These are phyloP conservation scores for Euphorbia corollata DNA, from an alignment of 441 rosid genomes.

Conservation along the genomic window DNA sequence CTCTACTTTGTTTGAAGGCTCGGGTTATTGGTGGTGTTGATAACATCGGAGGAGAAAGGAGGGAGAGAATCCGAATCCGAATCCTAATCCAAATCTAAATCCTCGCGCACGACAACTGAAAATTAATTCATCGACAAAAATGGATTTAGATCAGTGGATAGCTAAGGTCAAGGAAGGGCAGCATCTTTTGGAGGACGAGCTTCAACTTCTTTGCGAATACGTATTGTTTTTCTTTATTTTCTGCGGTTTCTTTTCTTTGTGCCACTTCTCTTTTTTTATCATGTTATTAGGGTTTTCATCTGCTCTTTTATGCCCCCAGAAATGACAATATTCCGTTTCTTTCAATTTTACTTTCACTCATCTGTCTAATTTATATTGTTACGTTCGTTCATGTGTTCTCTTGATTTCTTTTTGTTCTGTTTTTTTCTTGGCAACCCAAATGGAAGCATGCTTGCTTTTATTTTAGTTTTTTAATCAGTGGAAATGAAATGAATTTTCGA, in stretches of 20 bases:
- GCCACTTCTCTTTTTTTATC: neutral
- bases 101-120: neutral
- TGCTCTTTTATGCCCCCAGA: neutral
- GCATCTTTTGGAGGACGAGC: conserved; percentile 91
- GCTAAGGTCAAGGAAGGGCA: conserved; percentile 93
- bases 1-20: conserved; percentile 8
- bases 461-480: neutral
- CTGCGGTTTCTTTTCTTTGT: neutral
- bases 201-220: conserved; percentile 97
- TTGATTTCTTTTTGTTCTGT: neutral
- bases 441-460: neutral
- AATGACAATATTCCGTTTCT: neutral
- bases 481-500: neutral
- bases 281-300: neutral
- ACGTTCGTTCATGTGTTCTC: neutral
- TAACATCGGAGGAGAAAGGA: neutral
- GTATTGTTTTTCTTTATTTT: conserved; percentile 27
- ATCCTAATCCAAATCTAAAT: neutral
- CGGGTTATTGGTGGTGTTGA: neutral
- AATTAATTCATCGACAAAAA: conserved; percentile 11
- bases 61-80: neutral
- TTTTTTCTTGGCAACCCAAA: too few species aligned
- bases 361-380: neutral
- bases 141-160: conserved; percentile 99
- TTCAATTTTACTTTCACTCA: neutral